Percentiles rank a stretch among this genome's conserved stretches.
phyloP scores from a whole-genome alignment of 768 basidiomycete species.

The Pleurotus tuoliensis region DNA sequence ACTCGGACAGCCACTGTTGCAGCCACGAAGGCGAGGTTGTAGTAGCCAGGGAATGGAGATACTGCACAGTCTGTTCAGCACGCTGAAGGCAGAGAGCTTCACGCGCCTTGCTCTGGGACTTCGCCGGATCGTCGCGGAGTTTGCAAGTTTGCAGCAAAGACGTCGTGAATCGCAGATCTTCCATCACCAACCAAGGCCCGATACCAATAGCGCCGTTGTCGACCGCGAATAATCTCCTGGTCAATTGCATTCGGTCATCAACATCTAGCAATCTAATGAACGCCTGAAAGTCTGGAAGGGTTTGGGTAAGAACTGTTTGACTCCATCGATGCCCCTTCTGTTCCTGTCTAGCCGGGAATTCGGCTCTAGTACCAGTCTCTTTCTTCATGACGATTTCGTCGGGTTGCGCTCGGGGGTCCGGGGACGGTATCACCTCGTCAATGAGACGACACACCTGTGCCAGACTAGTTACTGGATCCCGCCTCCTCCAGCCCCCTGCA shows the following conservation, averaged over 20 bases:
- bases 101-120: constrained; percentile 35
- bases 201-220: constrained; percentile 56
- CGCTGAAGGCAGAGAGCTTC: constrained; percentile 41
- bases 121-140: constrained; percentile 15
- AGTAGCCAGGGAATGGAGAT: constrained; percentile 42
- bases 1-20: background rate
- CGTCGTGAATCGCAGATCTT: constrained; percentile 44
- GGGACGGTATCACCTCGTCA: constrained; percentile 50
- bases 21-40: constrained; percentile 26
- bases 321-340: constrained; percentile 42
- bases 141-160: background rate
- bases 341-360: constrained; percentile 19
- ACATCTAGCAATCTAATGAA: constrained; percentile 59
- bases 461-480: background rate
- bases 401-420: constrained; percentile 10
- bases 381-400: constrained; percentile 1
- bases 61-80: constrained; percentile 29
- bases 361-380: background rate
- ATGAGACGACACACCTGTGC: constrained; percentile 52
- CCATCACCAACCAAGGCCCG: constrained; percentile 67
- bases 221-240: constrained; percentile 51
- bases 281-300: constrained; percentile 47
- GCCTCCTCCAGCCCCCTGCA: background rate
- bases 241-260: constrained; percentile 47
- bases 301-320: constrained; percentile 48